Base-by-base conservation (phyloP, 129 eudicot genomes). In the Silybum marianum region DNA sequence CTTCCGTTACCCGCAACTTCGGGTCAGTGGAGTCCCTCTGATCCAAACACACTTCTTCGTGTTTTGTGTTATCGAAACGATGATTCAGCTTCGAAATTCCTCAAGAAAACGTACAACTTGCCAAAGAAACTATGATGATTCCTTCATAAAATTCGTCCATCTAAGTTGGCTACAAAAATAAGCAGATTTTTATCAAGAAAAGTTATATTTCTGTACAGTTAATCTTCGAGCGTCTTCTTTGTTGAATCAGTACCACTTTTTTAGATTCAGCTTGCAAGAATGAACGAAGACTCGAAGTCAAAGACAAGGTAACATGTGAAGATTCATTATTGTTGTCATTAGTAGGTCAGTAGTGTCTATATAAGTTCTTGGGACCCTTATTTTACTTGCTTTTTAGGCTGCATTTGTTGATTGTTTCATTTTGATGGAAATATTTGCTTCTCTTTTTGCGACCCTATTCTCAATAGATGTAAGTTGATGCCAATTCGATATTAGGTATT, bases 21-120 rank as follows among this genome's bases (percentile, higher is more conserved):
- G 0, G 99, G 98, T 72, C 97, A 96, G 44, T 96, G 99, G 99
- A 90, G 82, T 25, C 88, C 97, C 4, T 81, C 90, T 10, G 98
- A 94, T 26, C 93, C 98, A 28, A 96, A 96, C 87, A 96, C 99
- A 0, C 89, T 96, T 74, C 63, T 96, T 70, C 92, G 99, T 25
- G 98, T 96, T 80, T 82, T 96, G 80, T 96, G 99, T 75, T 93
- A 90, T 82, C 88, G 99, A 46, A 93, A 96, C 34, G 99, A 96
- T 22, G 99, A 96, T 10, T 92, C 87, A 18, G 98, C 99, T 77
- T 84, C 98, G 0, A 96, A 75, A 82, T 96, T 93, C 85, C 93
- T 96, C 0, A 96, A 93, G 88, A 96, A 91, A 89, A 90, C 99
- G 8, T 96, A 93, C 83, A 93, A 96, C 78, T 77, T 96, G 80